phyloP scores from a whole-genome alignment of 257 asterid species.

The Jacaranda copaia region DNA sequence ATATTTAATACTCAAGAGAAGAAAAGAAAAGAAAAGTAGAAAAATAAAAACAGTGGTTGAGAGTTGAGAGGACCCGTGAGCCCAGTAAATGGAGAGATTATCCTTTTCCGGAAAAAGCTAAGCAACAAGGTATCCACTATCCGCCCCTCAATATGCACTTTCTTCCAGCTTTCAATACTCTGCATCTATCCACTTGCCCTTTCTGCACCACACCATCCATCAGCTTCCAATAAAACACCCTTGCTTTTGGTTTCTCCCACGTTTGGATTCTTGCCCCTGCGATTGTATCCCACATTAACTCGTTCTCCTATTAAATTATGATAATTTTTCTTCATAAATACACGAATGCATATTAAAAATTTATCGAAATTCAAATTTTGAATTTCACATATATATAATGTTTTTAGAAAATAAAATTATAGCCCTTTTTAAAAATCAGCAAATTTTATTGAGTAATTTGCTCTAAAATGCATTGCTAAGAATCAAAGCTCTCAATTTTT shows the following conservation, averaged over 20 bases:
- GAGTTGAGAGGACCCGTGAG: neutral
- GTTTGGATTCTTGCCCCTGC: neutral
- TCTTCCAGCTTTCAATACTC: neutral
- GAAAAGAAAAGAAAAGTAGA: neutral
- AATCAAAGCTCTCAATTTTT: too few relatives aligned
- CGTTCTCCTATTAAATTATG: too few relatives aligned
- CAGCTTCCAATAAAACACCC: slow-evolving; percentile 30
- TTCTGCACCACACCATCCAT: slow-evolving; percentile 15
- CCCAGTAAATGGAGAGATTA: neutral
- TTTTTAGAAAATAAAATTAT: too few relatives aligned
- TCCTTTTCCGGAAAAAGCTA: slow-evolving; percentile 35
- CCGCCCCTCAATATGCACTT: neutral
- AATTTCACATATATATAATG: too few relatives aligned
- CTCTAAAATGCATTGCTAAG: too few relatives aligned
- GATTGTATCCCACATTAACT: too few relatives aligned
- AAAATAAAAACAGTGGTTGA: neutral
- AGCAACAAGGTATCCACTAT: slow-evolving; percentile 16
- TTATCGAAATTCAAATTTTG: too few relatives aligned
- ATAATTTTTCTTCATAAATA: too few relatives aligned
- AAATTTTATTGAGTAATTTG: too few relatives aligned
- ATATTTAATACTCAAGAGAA: neutral
- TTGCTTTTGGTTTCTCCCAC: neutral
- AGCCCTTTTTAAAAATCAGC: too few relatives aligned
- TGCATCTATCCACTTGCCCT: neutral
- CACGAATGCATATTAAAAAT: too few relatives aligned